Evolutionary conservation across 352 stramenopile species (phyloP).

Genomic region (Pythium myriotylum): DNA sequence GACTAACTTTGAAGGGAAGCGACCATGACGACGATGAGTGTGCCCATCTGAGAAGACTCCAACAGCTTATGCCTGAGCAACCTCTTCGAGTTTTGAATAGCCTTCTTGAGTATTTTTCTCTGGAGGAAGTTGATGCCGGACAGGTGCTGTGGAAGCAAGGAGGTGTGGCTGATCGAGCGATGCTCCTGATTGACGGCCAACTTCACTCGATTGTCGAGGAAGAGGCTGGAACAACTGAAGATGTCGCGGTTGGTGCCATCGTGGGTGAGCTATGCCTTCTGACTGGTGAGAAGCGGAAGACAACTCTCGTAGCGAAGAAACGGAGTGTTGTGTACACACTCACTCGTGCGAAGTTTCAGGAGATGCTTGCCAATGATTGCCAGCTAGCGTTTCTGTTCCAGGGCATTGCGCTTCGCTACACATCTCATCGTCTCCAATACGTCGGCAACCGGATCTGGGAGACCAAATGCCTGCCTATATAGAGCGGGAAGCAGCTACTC

Average conservation of each 20-base stretch:
- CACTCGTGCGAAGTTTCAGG: constrained; percentile 49
- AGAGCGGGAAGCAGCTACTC: neutral
- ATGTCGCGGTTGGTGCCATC: constrained; percentile 69
- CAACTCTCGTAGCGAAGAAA: constrained; percentile 61
- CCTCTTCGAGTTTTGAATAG: constrained; percentile 60
- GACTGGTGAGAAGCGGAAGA: constrained; percentile 81
- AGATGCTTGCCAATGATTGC: constrained; percentile 69
- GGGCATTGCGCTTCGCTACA: constrained; percentile 72
- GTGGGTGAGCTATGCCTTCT: constrained; percentile 80
- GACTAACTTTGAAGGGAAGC: constrained; percentile 20
- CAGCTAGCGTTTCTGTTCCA: constrained; percentile 78
- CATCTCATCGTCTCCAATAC: constrained; percentile 76
- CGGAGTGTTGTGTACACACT: constrained; percentile 75
- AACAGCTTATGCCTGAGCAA: constrained; percentile 72
- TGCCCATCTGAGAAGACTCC: constrained; percentile 53
- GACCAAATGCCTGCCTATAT: constrained; percentile 82
- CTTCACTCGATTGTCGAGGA: constrained; percentile 78
- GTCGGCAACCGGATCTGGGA: constrained; percentile 87
- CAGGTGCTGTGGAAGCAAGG: constrained; percentile 75
- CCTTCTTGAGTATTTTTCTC: constrained; percentile 74
- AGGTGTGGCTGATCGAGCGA: constrained; percentile 46
- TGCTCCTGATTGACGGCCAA: constrained; percentile 66
- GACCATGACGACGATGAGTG: constrained; percentile 50
- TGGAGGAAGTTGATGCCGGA: constrained; percentile 61
- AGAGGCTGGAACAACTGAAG: constrained; percentile 76